Base-by-base conservation (phyloP, 306 rosid genomes). In the Comarum palustre region DNA sequence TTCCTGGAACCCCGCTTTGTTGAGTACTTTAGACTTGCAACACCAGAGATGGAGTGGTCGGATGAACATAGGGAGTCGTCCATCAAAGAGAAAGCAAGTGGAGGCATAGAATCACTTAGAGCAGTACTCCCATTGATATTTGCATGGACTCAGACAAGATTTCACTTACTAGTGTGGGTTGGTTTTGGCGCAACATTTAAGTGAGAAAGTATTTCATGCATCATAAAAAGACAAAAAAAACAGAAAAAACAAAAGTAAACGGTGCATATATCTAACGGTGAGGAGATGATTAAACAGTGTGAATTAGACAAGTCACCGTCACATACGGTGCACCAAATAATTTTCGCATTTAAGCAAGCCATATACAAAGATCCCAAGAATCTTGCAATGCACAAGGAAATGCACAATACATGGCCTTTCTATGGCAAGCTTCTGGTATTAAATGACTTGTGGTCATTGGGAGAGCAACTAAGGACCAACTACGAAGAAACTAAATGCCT, bases 71-170 rank as follows among this genome's bases (percentile, higher is more conserved):
- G 98, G 98, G 24, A 94, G 98, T 72, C 98, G 98, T 77, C 98
- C 98, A 42, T 85, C 98, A 6, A 94, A 94, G 47, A 73, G 98
- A 74, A 91, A 89, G 88, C 98, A 4, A 94, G 98, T 61, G 98
- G 98, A 72, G 98, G 98, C 51, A 94, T 94, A 1, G 97, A 94
- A 70, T 94, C 98, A 10, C 97, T 94, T 11, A 91, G 99, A 5
- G 99, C 99, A 39, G 91, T 94, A n/a, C n/a, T n/a, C 83, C 99
- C 99, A 54, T 94, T 97, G 99, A 94, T 91, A 65, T 91, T 94
- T 69, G 99, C 99, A 14, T 94, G 99, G 99, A 94, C 99, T 4
- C 99, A 94, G 73, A 94, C 97, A 41, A 91, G 99, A 84, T 94
- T 94, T 66, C 96, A 94, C 77, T 74, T 91, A 43, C 99, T 97